Evolutionary conservation across 441 rosid genomes (phyloP), one percentile per base, ranked within the genome.

Genomic region (Breynia disticha): DNA sequence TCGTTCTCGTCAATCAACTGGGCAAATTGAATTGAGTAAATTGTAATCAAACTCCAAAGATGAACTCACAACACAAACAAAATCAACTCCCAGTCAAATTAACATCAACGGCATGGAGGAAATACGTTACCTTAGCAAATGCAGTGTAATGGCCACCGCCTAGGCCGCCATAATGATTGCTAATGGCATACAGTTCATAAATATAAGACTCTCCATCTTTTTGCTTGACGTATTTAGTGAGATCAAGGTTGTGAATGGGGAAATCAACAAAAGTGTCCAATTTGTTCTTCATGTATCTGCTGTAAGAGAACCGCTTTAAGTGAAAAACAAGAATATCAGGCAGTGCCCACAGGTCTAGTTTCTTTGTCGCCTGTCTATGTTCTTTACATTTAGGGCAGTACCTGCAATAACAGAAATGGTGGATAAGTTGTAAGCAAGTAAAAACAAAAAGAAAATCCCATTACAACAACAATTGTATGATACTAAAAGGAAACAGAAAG

Each of bases 91-190:
- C 35, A 28, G 35, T 28, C 35, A 28, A 28, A 28, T 28, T 28
- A 28, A 4, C 8, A 28, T 28, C 35, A 28, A 28, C 5, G 8
- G 35, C 35, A 28, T 4, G 35, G 35, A 4, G 35, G 8, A 28
- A 28, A 2, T 28, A 28, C 1, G 77, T 82, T 76, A 86, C 95
- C 75, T 79, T 76, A 20, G 80, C 82, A 72, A 79, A 80, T 53
- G 95, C 86, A 48, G 90, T 86, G 44, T 83, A 83, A 73, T 83
- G 95, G 55, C 90, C 95, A 7, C 84, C 87, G 59, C 90, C 87
- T 71, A 86, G 77, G 68, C 79, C 78, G 19, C 95, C 95, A 21
- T 80, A 80, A 73, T 86, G 95, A 66, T 86, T 86, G 67, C 82
- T 83, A 52, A 74, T 64, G 7, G 90, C 95, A 69, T 79, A 86